Evolutionary conservation across 768 basidiomycete genomes (phyloP).

Genomic region (Sarcomyxa edulis): DNA sequence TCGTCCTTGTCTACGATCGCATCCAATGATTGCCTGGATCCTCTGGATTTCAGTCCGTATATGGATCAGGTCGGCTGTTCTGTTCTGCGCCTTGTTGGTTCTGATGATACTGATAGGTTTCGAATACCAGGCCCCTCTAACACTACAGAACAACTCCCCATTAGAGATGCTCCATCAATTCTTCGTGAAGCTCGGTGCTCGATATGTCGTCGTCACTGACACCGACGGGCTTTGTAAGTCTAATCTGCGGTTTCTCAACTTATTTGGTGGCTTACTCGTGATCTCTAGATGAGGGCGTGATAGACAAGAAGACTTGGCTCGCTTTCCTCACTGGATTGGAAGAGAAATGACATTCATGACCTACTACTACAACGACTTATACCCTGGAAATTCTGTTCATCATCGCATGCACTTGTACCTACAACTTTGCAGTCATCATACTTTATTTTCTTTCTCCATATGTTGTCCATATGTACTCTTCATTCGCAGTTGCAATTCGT

Average conservation of each 20-base stretch:
- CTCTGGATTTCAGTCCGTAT: constrained; percentile 80
- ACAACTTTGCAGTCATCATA: no score
- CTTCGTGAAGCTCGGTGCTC: constrained; percentile 90
- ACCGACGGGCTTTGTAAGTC: constrained; percentile 76
- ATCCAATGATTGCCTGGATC: constrained; percentile 33
- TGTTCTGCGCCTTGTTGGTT: not conserved
- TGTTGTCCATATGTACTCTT: no score
- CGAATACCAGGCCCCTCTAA: constrained; percentile 70
- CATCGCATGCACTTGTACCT: no score
- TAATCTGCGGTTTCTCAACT: no score
- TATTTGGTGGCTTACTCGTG: not conserved
- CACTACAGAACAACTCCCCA: constrained; percentile 78
- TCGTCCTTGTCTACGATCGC: constrained; percentile 51
- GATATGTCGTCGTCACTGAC: constrained; percentile 84
- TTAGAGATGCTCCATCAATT: constrained; percentile 91
- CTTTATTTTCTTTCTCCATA: no score
- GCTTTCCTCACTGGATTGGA: constrained; percentile 77
- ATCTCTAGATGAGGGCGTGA: constrained; percentile 72
- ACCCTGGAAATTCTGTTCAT: not conserved
- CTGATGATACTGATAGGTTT: constrained; percentile 4
- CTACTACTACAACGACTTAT: no score
- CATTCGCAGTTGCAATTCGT: no score
- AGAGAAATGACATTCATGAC: constrained; percentile 45
- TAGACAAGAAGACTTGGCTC: constrained; percentile 94
- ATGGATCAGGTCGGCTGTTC: constrained; percentile 72